Evolutionary conservation across 2,329 filamentous ascomycete genomes (phyloP).

Genomic region (Ophiostoma ulmi): DNA sequence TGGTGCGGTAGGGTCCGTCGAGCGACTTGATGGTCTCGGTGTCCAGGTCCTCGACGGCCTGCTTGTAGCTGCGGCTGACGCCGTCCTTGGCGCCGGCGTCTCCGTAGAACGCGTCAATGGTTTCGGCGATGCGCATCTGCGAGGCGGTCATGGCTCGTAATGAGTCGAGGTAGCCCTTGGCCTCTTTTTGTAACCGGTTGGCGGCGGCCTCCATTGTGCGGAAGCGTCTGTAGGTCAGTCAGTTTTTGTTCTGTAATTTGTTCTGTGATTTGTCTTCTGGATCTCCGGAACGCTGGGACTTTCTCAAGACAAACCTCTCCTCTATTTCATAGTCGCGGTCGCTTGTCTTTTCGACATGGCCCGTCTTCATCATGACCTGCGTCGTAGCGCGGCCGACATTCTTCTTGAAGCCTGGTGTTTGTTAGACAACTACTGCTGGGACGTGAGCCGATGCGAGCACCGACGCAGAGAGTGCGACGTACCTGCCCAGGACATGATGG

Average conservation of each 20-base stretch:
- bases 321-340: constrained; percentile 99
- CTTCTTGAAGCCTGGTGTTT: constrained; percentile 69
- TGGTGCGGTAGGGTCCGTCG: constrained; percentile 91
- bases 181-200: constrained; percentile 89
- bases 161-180: constrained; percentile 95
- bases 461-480: constrained; percentile 27
- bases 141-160: constrained; percentile 98
- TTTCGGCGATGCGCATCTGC: constrained; percentile 98
- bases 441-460: neutral
- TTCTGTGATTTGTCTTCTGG: neutral
- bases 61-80: constrained; percentile 94
- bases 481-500: constrained; percentile 48
- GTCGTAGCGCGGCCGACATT: constrained; percentile 98
- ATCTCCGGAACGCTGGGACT: neutral
- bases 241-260: neutral
- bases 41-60: constrained; percentile 95
- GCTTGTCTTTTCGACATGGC: constrained; percentile 97
- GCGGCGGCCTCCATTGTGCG: constrained; percentile 95
- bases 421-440: neutral
- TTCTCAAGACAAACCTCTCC: constrained; percentile 57
- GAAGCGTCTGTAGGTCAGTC: constrained; percentile 62
- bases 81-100: constrained; percentile 92
- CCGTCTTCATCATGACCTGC: constrained; percentile 99
- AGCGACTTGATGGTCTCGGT: constrained; percentile 97
- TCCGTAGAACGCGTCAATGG: constrained; percentile 98